Percentiles rank a stretch among this genome's conserved stretches.
Conservation (phyloP, 2,329 filamentous ascomycete species). For the Phialophora verrucosa region DNA sequence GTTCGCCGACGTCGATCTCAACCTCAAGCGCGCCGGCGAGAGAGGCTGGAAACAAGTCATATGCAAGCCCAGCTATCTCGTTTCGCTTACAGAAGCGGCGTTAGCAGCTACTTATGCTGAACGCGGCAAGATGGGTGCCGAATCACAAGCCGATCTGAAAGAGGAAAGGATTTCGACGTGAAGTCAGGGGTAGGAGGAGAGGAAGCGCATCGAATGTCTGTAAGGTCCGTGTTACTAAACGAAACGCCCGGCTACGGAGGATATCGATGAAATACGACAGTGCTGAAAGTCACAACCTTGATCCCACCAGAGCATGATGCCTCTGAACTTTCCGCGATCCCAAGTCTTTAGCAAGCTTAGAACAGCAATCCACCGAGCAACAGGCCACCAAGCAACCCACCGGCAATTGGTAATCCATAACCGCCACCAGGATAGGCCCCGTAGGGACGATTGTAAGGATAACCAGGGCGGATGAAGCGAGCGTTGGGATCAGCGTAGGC, state of each 20-base stretch:
- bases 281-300: slow-evolving; percentile 7
- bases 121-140: slow-evolving; percentile 59
- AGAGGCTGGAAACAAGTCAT: slow-evolving; percentile 63
- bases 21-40: slow-evolving; percentile 59
- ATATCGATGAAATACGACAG: slow-evolving; percentile 5
- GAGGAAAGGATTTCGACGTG: too few relatives aligned
- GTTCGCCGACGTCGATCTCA: slow-evolving; percentile 62
- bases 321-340: not conserved
- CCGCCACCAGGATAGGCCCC: slow-evolving; percentile 54
- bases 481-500: slow-evolving; percentile 56
- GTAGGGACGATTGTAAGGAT: slow-evolving; percentile 55
- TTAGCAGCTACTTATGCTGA: slow-evolving; percentile 50
- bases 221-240: not conserved
- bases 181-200: slow-evolving; percentile 13
- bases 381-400: slow-evolving; percentile 55
- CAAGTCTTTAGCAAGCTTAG: slow-evolving; percentile 23
- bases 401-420: slow-evolving; percentile 53
- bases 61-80: slow-evolving; percentile 55
- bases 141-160: slow-evolving; percentile 61
- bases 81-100: slow-evolving; percentile 49
- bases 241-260: slow-evolving; percentile 5
- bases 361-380: slow-evolving; percentile 53
- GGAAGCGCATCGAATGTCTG: not conserved
- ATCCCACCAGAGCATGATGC: not conserved
- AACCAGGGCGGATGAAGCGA: slow-evolving; percentile 56